Base-by-base conservation (phyloP, 176 grass and related monocot species). In the Eleusine indica region DNA sequence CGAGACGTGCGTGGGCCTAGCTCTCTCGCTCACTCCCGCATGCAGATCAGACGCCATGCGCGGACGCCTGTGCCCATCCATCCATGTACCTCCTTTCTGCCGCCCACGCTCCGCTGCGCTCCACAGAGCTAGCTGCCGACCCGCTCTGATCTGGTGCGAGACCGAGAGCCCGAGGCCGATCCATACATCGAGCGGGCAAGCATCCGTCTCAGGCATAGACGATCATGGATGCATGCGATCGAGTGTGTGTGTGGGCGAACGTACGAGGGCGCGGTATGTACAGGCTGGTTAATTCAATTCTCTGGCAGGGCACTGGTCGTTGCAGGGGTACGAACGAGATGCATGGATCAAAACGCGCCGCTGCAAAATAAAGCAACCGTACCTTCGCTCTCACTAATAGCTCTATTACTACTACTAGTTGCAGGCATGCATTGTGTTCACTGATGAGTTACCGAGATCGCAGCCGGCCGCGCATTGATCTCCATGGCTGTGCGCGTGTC, bases 31-130 rank as follows among this genome's bases (percentile, higher is more conserved):
- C 16, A 0, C 41, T 6, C 56, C 43, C 42, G 73, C 61, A 46
- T 74, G 68, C 69, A 49, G 62, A 25, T 43, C 78, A 70, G 72
- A 68, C 29, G 64, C 58, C 79, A 87, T 18, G 86, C 81, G 76
- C 66, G 56, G 51, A 53, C 15, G 51, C 51, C 48, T 15, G 48
- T 9, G 18, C 19, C 74, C 74, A 42, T 76, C 19, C 54, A 76
- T 66, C 41, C 53, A 11, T 70, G 47, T 38, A 37, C 37, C 25
- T 4, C 49, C 62, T 38, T 60, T 70, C 51, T 70, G 84, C 60
- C 0, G 70, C 66, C 35, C 57, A 66, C 40, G 84, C 76, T 11
- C 6, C 29, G 28, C 57, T 4, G 7, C 49, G 5, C 17, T 21
- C 47, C 56, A 35, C 10, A 15, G 2, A 1, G 38, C 48, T 68